phyloP scores from a whole-genome alignment of 2,329 filamentous ascomycete genomes.

The Annulohypoxylon truncatum region DNA sequence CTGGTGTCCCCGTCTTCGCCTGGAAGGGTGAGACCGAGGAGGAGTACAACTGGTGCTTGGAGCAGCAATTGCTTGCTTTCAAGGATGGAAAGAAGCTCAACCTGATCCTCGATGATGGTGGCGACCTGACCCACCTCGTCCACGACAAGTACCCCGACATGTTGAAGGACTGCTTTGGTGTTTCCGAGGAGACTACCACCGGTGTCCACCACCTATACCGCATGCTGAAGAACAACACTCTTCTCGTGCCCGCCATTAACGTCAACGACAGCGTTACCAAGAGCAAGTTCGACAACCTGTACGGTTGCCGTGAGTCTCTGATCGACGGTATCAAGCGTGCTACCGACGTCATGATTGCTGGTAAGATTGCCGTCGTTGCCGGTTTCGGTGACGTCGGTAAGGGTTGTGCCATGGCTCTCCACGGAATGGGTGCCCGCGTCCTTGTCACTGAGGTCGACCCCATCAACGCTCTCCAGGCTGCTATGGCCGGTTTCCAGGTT shows the following conservation, averaged over 20 bases:
- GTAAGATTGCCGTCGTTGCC: constrained; percentile 97
- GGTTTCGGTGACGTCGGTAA: constrained; percentile 99
- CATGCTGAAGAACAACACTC: constrained; percentile 91
- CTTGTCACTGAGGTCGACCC: constrained; percentile 97
- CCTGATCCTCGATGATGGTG: constrained; percentile 98
- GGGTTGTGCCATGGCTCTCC: constrained; percentile 95
- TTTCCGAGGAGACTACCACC: constrained; percentile 99
- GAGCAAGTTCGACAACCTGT: constrained; percentile 99
- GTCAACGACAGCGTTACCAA: constrained; percentile 99
- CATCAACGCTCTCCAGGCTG: constrained; percentile 99
- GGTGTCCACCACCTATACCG: constrained; percentile 99
- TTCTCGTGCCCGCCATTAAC: constrained; percentile 96
- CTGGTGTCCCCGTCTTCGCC: constrained; percentile 86
- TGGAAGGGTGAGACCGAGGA: constrained; percentile 96
- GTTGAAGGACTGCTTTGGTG: constrained; percentile 97
- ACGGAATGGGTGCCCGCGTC: constrained; percentile 97
- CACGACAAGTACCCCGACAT: constrained; percentile 98
- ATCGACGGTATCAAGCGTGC: constrained; percentile 99
- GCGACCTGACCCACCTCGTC: constrained; percentile 94
- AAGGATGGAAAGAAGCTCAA: constrained; percentile 97
- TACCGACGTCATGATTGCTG: constrained; percentile 99
- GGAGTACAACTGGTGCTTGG: constrained; percentile 99
- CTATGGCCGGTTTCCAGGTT: constrained; percentile 97
- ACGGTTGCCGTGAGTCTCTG: constrained; percentile 98
- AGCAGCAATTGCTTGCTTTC: constrained; percentile 97